A percentile compares a stretch with the other conserved stretches of the same genome.
phyloP scores from a whole-genome alignment of 129 eudicot genomes.

The Flaveria brownii region DNA sequence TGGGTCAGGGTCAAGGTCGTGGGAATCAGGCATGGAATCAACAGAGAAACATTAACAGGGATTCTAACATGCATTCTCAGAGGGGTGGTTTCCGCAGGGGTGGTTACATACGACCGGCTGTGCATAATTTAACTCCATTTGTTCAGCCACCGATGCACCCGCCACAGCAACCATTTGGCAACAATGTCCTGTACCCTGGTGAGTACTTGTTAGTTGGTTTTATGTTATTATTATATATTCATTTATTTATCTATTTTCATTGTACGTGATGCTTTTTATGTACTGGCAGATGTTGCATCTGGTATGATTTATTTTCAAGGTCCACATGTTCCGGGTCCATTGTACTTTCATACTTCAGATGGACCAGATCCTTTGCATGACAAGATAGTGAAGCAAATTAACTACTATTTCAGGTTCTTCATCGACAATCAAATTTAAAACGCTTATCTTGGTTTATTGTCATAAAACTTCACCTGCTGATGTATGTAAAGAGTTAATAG shows the following conservation, averaged over 20 bases:
- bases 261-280: conserved; percentile 11
- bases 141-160: conserved; percentile 45
- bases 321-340: conserved; percentile 38
- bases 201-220: conserved; percentile 13
- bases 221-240: too few relatives aligned
- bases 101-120: conserved; percentile 42
- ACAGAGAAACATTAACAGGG: conserved; percentile 53
- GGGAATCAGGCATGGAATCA: conserved; percentile 74
- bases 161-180: conserved; percentile 47
- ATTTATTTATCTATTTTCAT: background rate
- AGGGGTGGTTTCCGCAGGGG: conserved; percentile 54
- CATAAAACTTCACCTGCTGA: background rate
- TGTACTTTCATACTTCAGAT: conserved; percentile 29
- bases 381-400: conserved; percentile 68
- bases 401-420: conserved; percentile 78
- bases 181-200: conserved; percentile 64
- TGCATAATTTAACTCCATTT: conserved; percentile 45
- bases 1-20: conserved; percentile 39
- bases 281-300: conserved; percentile 51
- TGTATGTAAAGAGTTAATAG: conserved; percentile 17
- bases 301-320: conserved; percentile 49
- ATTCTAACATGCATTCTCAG: conserved; percentile 53
- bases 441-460: background rate
- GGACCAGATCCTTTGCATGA: conserved; percentile 53
- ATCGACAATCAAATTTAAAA: background rate